Evolutionary conservation across 164 flowering plant species (phyloP), one percentile per base, ranked within the genome.

Genomic region (Umbilicus rupestris): DNA sequence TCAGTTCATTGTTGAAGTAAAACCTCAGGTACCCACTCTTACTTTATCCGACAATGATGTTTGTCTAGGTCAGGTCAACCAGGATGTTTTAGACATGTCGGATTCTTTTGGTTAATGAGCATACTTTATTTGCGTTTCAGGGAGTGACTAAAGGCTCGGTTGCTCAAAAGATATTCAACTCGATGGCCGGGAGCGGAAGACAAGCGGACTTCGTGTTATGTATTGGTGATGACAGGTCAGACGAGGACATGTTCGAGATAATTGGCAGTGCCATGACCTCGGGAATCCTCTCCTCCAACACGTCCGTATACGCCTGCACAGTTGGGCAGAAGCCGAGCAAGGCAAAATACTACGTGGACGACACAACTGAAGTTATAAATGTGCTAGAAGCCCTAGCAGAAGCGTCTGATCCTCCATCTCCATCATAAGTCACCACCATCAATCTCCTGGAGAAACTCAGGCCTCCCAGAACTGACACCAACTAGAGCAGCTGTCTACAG

Each of bases 311-410:
- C 63, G 84, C 82, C 7, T 81, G 84, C 75, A 81, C 84, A 0
- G 84, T 79, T 39, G 84, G 84, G 16, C 84, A 81, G 63, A 81
- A 81, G 47, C 84, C 84, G 3, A 81, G 84, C 67, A 81, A 79
- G 64, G 84, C 84, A 37, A 69, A 64, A 62, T 81, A 79, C 76
- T 79, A 75, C 22, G 72, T 81, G 10, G 82, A 81, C 22, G 80
- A 79, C 50, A 72, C 73, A 2, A 59, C 19, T 1, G 84, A 79
- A 42, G 84, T 81, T n/a, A 11, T 76, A 64, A 66, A 33, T 5
- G 29, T 81, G 62, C 80, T 81, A 11, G 65, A 63, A 41, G 42
- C 65, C 45, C 28, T 63, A 3, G 45, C 65, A 29, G 65, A 63
- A 20, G 45, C 46, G 14, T 63, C 65, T 63, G 45, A 63, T n/a